phyloP scores from a whole-genome alignment of 352 stramenopile genomes.

The Ophiocytium majus region DNA sequence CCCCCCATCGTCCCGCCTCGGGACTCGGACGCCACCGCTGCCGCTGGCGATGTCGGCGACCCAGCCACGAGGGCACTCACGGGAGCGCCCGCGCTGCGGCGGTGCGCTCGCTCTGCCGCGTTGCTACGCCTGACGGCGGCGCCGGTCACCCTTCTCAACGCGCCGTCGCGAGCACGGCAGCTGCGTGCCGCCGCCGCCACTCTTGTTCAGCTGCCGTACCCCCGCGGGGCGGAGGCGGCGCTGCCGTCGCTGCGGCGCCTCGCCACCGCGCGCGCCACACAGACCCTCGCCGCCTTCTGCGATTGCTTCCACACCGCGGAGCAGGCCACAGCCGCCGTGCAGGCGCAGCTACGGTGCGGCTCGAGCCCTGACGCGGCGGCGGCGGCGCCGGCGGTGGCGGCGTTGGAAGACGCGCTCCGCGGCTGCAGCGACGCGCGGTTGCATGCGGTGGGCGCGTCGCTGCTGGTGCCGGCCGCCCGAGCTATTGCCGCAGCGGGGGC shows the following conservation, averaged over 20 bases:
- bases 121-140: constrained; percentile 21
- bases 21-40: not conserved
- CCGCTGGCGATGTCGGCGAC: not conserved
- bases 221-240: not conserved
- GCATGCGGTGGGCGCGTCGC: not conserved
- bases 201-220: not conserved
- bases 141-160: constrained; percentile 45
- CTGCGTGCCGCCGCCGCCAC: constrained; percentile 5
- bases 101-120: constrained; percentile 19
- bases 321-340: not conserved
- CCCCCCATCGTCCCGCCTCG: constrained; percentile 4
- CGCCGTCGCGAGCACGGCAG: constrained; percentile 27
- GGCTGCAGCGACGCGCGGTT: constrained; percentile 28
- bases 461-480: constrained; percentile 30
- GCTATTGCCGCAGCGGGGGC: not conserved
- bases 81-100: constrained; percentile 26
- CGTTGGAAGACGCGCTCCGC: not conserved
- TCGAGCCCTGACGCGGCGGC: not conserved
- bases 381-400: not conserved
- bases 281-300: not conserved
- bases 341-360: not conserved
- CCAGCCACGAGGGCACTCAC: not conserved
- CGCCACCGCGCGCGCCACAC: not conserved
- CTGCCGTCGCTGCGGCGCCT: not conserved
- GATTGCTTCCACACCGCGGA: not conserved